Percentiles rank a stretch among this genome's conserved stretches.
phyloP scores from a whole-genome alignment of 2,329 filamentous ascomycete genomes.

The Penicillium sp. region DNA sequence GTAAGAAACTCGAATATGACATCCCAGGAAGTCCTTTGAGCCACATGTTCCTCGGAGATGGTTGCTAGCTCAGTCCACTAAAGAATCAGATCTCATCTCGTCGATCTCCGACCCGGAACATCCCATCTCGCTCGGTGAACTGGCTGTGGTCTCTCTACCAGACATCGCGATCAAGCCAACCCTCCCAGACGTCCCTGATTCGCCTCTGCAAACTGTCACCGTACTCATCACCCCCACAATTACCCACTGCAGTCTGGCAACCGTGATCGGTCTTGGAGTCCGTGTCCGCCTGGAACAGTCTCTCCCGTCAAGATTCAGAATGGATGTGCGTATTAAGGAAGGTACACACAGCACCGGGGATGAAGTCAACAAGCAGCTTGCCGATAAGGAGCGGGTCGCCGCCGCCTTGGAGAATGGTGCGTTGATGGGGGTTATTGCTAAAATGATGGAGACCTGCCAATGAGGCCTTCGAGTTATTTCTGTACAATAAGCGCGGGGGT shows the following conservation, averaged over 20 bases:
- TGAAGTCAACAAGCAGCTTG: conserved; percentile 94
- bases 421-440: conserved; percentile 80
- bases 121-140: conserved; percentile 84
- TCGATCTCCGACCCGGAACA: conserved; percentile 96
- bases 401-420: conserved; percentile 93
- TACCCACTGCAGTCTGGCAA: conserved; percentile 93
- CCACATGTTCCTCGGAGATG: neutral
- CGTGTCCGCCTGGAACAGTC: conserved; percentile 87
- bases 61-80: neutral
- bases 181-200: conserved; percentile 56
- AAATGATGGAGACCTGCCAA: conserved; percentile 87
- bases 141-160: conserved; percentile 92
- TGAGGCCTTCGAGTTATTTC: conserved; percentile 36
- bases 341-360: conserved; percentile 94
- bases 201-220: conserved; percentile 69
- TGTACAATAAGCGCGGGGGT: conserved; percentile 1
- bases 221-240: conserved; percentile 95
- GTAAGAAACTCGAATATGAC: conserved; percentile 46
- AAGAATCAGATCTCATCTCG: conserved; percentile 74
- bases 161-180: conserved; percentile 79
- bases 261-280: conserved; percentile 91
- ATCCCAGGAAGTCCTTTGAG: neutral
- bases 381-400: conserved; percentile 93
- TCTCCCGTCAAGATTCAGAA: conserved; percentile 83
- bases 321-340: conserved; percentile 92